phyloP scores from a whole-genome alignment of 2,329 filamentous ascomycete genomes.

The Trichoderma oligosporum region DNA sequence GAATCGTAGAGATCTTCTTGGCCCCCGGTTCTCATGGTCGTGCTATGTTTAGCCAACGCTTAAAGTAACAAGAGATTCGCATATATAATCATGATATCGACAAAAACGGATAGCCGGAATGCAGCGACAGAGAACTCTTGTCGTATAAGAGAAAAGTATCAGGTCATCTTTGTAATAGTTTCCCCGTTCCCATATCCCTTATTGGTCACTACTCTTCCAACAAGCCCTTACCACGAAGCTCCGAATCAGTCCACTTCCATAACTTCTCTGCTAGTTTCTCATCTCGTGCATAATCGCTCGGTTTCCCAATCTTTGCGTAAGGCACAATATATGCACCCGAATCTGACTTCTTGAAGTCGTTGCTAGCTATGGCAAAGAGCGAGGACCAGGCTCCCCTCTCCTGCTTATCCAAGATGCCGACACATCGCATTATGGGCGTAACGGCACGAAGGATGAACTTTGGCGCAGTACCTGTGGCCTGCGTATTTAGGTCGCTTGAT shows the following conservation, averaged over 20 bases:
- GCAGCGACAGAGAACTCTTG: too few species aligned
- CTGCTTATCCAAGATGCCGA: conserved; percentile 23
- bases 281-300: conserved; percentile 22
- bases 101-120: too few species aligned
- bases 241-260: conserved; percentile 21
- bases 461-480: conserved; percentile 21
- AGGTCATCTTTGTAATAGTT: too few species aligned
- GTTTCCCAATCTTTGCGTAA: conserved; percentile 25
- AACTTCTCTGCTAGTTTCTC: conserved; percentile 20
- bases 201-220: neutral
- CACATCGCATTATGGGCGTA: conserved; percentile 21
- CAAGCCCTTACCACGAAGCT: conserved; percentile 19
- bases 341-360: conserved; percentile 20
- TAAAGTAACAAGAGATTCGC: neutral
- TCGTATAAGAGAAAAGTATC: too few species aligned
- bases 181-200: neutral
- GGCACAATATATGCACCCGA: conserved; percentile 26
- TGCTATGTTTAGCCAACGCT: neutral
- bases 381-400: conserved; percentile 25
- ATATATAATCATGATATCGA: too few species aligned
- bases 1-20: neutral
- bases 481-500: conserved; percentile 21
- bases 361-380: conserved; percentile 24
- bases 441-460: conserved; percentile 19
- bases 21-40: neutral